Percentiles rank a stretch among this genome's conserved stretches.
Evolutionary conservation across 768 basidiomycete species (phyloP).

Genomic region (Sporobolomyces pararoseus): DNA sequence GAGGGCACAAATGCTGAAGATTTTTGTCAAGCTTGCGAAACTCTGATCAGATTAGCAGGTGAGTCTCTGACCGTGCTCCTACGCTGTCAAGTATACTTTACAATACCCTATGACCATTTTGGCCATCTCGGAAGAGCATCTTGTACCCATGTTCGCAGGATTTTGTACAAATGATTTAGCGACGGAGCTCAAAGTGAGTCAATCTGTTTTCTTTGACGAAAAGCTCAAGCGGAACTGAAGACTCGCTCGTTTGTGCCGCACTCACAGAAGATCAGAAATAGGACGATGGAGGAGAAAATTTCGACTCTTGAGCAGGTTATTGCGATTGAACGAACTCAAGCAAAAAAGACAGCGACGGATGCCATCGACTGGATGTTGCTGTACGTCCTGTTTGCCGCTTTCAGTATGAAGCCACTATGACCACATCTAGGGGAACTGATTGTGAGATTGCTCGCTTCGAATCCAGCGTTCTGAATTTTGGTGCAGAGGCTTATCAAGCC

Average conservation of each 20-base stretch:
- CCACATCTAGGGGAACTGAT: too few species aligned
- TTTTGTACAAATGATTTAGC: conserved; percentile 5
- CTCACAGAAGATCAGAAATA: too few species aligned
- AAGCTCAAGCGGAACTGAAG: background rate
- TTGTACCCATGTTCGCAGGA: background rate
- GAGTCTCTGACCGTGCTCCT: background rate
- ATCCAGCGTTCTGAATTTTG: conserved; percentile 12
- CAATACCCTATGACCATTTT: background rate
- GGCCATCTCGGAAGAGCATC: conserved; percentile 11
- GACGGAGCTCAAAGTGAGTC: conserved; percentile 3
- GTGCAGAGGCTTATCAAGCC: background rate
- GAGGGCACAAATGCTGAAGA: background rate
- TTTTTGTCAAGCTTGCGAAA: background rate
- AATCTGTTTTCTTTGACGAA: background rate
- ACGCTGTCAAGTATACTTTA: background rate
- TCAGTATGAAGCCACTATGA: too few species aligned
- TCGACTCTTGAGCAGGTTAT: conserved; percentile 9
- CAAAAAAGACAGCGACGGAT: conserved; percentile 1
- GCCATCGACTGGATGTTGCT: conserved; percentile 10
- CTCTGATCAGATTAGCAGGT: background rate
- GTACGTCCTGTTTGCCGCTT: too few species aligned
- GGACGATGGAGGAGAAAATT: too few species aligned
- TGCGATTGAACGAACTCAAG: background rate
- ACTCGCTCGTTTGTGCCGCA: too few species aligned
- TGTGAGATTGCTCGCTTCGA: too few species aligned